phyloP scores from a whole-genome alignment of 768 basidiomycete species.

The Dictyophora rubrovolvata region DNA sequence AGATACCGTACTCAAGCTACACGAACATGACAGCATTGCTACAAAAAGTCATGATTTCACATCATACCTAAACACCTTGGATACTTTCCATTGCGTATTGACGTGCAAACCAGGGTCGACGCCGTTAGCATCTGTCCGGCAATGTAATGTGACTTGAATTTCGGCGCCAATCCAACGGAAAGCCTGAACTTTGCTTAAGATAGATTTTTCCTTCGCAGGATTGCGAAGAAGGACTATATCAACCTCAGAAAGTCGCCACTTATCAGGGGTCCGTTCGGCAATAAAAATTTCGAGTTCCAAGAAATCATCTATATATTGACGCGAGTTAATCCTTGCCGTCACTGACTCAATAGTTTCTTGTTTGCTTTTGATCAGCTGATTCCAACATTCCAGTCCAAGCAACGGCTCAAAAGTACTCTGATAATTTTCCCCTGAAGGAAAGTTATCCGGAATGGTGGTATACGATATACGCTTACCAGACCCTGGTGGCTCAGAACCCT shows the following conservation, averaged over 20 bases:
- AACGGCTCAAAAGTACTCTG: constrained; percentile 72
- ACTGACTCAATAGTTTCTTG: constrained; percentile 47
- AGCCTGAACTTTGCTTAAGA: constrained; percentile 64
- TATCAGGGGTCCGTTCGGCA: constrained; percentile 45
- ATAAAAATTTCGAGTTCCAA: constrained; percentile 67
- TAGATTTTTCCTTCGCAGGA: constrained; percentile 37
- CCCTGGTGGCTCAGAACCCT: constrained; percentile 49
- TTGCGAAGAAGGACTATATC: constrained; percentile 77
- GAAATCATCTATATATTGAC: constrained; percentile 72
- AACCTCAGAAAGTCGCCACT: constrained; percentile 66
- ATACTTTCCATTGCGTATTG: constrained; percentile 59
- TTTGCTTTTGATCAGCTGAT: constrained; percentile 71
- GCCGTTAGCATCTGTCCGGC: constrained; percentile 28
- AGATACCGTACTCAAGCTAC: constrained; percentile 79
- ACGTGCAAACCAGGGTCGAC: constrained; percentile 54
- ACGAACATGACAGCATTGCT: neutral
- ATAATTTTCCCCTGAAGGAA: constrained; percentile 59
- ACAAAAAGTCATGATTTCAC: constrained; percentile 3
- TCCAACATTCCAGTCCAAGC: constrained; percentile 83
- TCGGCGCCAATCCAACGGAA: constrained; percentile 34
- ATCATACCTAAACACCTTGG: constrained; percentile 74
- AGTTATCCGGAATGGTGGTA: constrained; percentile 50
- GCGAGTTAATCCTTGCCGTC: constrained; percentile 54
- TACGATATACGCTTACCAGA: constrained; percentile 23
- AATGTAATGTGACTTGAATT: constrained; percentile 51